Base-by-base conservation (phyloP, 805 yeast species). In the Kuraishia molischiana region DNA sequence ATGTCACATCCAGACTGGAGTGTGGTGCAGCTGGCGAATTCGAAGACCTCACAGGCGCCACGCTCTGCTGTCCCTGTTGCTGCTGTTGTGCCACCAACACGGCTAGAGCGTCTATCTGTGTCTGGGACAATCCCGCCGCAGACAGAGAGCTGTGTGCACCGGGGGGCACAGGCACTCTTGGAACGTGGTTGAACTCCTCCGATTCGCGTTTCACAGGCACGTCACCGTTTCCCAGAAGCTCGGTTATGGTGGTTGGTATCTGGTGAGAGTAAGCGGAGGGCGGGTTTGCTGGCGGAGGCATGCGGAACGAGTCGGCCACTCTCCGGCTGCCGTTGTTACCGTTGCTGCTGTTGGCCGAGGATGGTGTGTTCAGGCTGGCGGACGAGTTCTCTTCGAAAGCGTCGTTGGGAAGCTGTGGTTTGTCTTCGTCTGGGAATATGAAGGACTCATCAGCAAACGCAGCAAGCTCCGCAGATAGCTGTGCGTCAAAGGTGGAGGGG, bases 391-490 rank as follows among this genome's bases (percentile, higher is more conserved):
- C 19, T 22, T 43, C 44, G 30, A 41, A 46, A 26, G 53, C 50
- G 19, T 50, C 50, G 26, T 42, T 38, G 14, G 35, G 32, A 19
- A 24, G 42, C 42, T 61, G 67, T 1, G 80, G 79, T 51, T 81
- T 81, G 26, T 82, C 90, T 50, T 84, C 92, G 51, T 83, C 92
- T 1, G 90, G 86, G 52, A 83, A 83, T 2, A 83, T 72, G 46
- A 83, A 83, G 2, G 85, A 71, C 41, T 81, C 89, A 48, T 82
- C 89, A 0, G 89, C 90, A 67, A 83, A 83, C 1, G 87, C 89
- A 14, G 85, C 83, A 44, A 83, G 66, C 50, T 83, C 92, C 14
- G 73, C 74, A 4, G 76, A 69, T 19, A 73, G 48, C 37, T 72
- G 69, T 43, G 72, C 77, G 45, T 73, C 78, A 20, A 72, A 60